Conservation (phyloP, 2,329 filamentous ascomycete species). For the Scedosporium minutisporum region DNA sequence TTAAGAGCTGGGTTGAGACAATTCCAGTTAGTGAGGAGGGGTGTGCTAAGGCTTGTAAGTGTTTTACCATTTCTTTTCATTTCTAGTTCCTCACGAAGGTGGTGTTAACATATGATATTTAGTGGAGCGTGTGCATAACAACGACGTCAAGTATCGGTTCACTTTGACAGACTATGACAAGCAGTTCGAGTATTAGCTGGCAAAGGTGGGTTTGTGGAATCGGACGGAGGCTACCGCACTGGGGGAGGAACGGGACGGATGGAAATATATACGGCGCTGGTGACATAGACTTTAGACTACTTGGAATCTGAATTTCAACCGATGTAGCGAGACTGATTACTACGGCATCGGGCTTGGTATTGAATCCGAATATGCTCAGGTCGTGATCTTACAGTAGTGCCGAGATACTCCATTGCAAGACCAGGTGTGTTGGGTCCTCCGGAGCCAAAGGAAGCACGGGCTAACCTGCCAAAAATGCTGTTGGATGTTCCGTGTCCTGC, state of each 20-base stretch:
- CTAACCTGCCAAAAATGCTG: no score
- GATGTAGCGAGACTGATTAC: no score
- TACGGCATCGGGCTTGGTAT: no score
- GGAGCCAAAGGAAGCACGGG: no score
- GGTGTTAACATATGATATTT: background rate
- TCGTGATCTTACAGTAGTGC: no score
- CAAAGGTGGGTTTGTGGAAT: background rate
- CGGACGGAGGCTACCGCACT: background rate
- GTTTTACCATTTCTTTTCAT: background rate
- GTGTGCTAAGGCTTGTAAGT: conserved; percentile 9
- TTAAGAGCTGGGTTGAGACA: conserved; percentile 41
- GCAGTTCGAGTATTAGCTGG: conserved; percentile 10
- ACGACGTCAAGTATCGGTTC: conserved; percentile 12
- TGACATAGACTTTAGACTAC: background rate
- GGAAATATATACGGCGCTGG: background rate
- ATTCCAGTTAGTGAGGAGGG: conserved; percentile 11
- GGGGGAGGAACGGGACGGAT: background rate
- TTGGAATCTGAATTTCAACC: no score
- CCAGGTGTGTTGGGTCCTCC: no score
- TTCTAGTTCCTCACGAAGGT: background rate
- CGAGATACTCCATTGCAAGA: no score
- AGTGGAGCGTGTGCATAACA: conserved; percentile 5
- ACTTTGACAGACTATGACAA: conserved; percentile 15
- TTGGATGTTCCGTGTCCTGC: no score
- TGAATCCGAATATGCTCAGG: no score